A percentile compares a stretch with the other conserved stretches of the same genome.
These are phyloP conservation scores for Melastoma malabathricum DNA, from an alignment of 345 rosid species.

Conservation along the genomic window DNA sequence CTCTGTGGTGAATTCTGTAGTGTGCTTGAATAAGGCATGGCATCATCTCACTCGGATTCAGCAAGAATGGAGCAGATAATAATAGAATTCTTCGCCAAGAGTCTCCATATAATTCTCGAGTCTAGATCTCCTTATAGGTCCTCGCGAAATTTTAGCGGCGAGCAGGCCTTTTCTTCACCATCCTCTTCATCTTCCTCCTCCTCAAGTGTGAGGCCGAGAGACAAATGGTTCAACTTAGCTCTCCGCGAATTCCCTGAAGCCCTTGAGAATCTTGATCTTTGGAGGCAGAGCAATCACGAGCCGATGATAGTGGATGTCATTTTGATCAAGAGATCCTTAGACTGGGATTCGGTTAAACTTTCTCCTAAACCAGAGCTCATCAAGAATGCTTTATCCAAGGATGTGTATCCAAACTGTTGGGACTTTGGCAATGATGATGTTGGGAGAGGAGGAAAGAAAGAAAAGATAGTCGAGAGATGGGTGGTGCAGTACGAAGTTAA, in stretches of 20 bases:
- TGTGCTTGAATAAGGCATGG: slow-evolving; percentile 3
- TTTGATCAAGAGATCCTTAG: slow-evolving; percentile 43
- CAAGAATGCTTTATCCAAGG: slow-evolving; percentile 41
- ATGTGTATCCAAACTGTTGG: slow-evolving; percentile 28
- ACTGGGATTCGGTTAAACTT: slow-evolving; percentile 30
- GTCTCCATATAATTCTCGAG: slow-evolving; percentile 81
- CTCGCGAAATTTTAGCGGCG: slow-evolving; percentile 70
- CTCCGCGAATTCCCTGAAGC: slow-evolving; percentile 85
- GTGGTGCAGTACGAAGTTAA: slow-evolving; percentile 63
- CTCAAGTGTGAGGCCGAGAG: slow-evolving; percentile 70
- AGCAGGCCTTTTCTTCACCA: slow-evolving; percentile 60
- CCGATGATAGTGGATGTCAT: slow-evolving; percentile 81
- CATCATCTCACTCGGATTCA: slow-evolving; percentile 38
- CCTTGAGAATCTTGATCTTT: slow-evolving; percentile 63
- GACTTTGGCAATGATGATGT: slow-evolving; percentile 55
- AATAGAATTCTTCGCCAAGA: slow-evolving; percentile 80
- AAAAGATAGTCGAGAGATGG: slow-evolving; percentile 91
- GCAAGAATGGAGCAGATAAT: slow-evolving; percentile 78
- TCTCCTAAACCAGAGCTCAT: slow-evolving; percentile 35
- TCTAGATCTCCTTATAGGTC: slow-evolving; percentile 79
- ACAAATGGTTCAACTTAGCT: slow-evolving; percentile 89
- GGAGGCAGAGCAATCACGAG: slow-evolving; percentile 56
- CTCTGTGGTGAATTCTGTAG: background rate
- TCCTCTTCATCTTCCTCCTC: slow-evolving; percentile 72
- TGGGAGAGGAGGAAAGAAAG: slow-evolving; percentile 35